Base-by-base conservation (phyloP, 2,329 filamentous ascomycete genomes). In the Colletotrichum theobromicola region DNA sequence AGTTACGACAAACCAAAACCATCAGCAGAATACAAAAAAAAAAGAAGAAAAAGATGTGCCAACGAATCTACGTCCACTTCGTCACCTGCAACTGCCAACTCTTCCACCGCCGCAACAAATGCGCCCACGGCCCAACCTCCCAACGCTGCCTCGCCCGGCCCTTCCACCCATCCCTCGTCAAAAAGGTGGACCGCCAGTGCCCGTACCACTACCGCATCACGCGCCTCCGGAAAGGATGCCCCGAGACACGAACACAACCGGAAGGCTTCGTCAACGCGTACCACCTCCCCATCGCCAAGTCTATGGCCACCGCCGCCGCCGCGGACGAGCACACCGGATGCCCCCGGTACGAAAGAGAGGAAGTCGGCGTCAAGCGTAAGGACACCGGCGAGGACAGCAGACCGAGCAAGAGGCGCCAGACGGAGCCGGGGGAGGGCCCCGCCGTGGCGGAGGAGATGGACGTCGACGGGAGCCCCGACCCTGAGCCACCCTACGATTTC, bases 1-100 rank as follows among this genome's bases (percentile, higher is more conserved):
- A 50, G 21, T 0, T 13, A 50, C n/a, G 42, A 21, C 10, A 13
- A 50, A 13, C n/a, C n/a, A n/a, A n/a, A n/a, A n/a, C n/a, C n/a
- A n/a, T n/a, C n/a, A n/a, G n/a, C n/a, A n/a, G n/a, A n/a, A n/a
- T n/a, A n/a, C n/a, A n/a, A n/a, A n/a, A n/a, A n/a, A n/a, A n/a
- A n/a, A n/a, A 12, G 30, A 10, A 8, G 30, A 3, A 21, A 50
- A 46, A 7, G 21, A 75, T 75, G 74, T 75, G 74, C 32, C 34
- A 60, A 28, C 50, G 55, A 30, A 13, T 70, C 30, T 75, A 74
- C 60, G 26, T 30, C 21, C 42, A 74, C 61, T 75, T 65, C 74
- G 55, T 30, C 8, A 18, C 3, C 32, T 75, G 74, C 32, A 61
- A 53, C 37, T 74, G 74, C 34, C 42, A 70, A 37, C 58, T 75